Evolutionary conservation across 2,329 filamentous ascomycete species (phyloP), one percentile per base, ranked within the genome.

Genomic region (Colletotrichum sublineola): DNA sequence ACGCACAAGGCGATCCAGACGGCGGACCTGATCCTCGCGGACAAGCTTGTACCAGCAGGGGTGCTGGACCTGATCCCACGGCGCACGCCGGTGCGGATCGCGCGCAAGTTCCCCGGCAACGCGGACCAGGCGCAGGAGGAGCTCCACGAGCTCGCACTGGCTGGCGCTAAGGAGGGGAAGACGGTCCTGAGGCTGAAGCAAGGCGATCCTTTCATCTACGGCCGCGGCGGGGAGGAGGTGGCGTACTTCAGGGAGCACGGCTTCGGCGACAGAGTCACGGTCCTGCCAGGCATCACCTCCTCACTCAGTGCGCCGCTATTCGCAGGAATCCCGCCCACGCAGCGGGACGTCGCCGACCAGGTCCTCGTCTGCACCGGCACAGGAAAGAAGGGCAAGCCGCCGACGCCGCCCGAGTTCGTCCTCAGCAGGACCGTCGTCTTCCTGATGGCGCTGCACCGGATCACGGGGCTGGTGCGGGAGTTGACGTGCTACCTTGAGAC

Each of bases 281-380:
- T 99, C 0, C 85, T 99, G 2, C 96, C 96, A 0, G 96, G 96
- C 1, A 93, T 99, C 55, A 98, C 96, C 0, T 95, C 92, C 77
- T 94, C 96, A 1, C 85, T 99, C 48, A 93, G 90, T 68, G 96
- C 95, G 12, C 94, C 96, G 0, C 86, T 99, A 3, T 97, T 98
- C 80, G 95, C 95, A 0, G 91, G 88, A 8, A 94, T 99, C 42
- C 96, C 96, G 1, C 87, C 93, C 0, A 99, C 96, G 1, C 96
- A 98, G 83, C 89, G 96, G 6, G 93, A 93, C 56, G 93, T 97
- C 0, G 93, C 94, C 4, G 96, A 99, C 78, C 95, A 98, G 81
- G 92, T 99, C 0, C 87, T 99, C 36, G 89, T 99, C n/a, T 98
- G 96, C 83, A 99, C 96, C 0, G 96, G 96, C 0, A 99, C 96